Evolutionary conservation across 2,329 filamentous ascomycete species (phyloP), one percentile per base, ranked within the genome.

Genomic region (Diaporthe longicolla): DNA sequence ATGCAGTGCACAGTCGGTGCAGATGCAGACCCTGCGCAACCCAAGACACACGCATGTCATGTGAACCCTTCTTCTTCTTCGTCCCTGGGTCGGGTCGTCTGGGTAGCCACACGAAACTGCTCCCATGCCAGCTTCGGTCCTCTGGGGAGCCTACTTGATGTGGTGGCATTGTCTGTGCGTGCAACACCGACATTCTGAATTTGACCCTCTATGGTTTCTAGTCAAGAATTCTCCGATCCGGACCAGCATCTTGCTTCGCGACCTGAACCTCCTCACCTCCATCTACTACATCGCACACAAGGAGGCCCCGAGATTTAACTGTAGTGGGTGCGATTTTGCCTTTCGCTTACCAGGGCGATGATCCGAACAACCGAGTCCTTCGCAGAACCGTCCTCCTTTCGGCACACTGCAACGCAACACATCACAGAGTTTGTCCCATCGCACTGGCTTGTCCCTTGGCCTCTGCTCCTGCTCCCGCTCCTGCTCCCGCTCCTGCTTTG

Each of bases 1-100:
- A 58, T 75, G 73, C 71, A 75, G 59, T 75, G 73, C 71, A 75
- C 48, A 45, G 61, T 70, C 45, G 65, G 37, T 65, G 73, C 71
- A 73, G 48, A 73, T 58, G 66, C 71, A 63, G 65, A 45, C 57
- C 63, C 50, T 73, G 70, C 73, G 32, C 68, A 50, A 65, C 58
- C 13, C 48, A 43, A 61, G 57, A 55, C 57, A 55, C 57, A 45
- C 57, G 43, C 70, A 54, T 71, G 63, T 68, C 45, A 54, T 37
- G 29, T 66, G 57, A 71, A 71, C 69, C 21, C 57, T 29, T 54
- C 57, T 52, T 40, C 55, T 54, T 52, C 21, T n/a, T 40, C 26
- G 19, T 71, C 7, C 59, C 29, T 29, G 9, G 8, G 15, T 52
- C 48, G 21, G 8, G n/a, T 52, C 48, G 21, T 35, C 29, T 50